A percentile compares a stretch with the other conserved stretches of the same genome.
Conservation (phyloP, 2,329 filamentous ascomycete species). For the Talaromyces sp. region DNA sequence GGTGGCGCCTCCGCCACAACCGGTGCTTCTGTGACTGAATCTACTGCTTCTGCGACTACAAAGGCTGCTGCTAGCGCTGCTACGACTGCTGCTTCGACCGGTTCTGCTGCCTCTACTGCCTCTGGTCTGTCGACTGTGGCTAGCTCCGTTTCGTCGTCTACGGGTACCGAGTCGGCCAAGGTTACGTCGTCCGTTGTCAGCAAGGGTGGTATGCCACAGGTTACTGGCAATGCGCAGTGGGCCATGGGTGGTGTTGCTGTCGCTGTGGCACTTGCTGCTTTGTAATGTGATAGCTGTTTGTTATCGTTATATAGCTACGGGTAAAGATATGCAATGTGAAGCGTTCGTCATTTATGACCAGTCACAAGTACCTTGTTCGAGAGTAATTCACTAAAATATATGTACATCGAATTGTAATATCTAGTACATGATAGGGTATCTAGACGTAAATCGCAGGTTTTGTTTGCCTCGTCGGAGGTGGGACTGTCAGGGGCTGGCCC, state of each 20-base stretch:
- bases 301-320: not conserved
- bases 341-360: not conserved
- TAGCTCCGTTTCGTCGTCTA: constrained; percentile 8
- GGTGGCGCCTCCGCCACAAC: not conserved
- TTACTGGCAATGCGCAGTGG: constrained; percentile 17
- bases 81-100: not conserved
- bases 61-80: not conserved
- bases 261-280: constrained; percentile 15
- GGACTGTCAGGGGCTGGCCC: too few relatives aligned
- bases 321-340: not conserved
- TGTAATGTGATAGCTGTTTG: constrained; percentile 4
- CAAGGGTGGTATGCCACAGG: constrained; percentile 16
- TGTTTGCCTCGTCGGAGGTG: too few relatives aligned
- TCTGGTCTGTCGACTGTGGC: constrained; percentile 3
- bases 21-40: not conserved
- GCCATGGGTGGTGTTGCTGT: constrained; percentile 18
- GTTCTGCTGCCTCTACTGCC: not conserved
- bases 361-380: not conserved
- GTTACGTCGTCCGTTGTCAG: constrained; percentile 5
- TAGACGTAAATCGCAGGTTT: not conserved
- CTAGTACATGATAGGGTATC: not conserved
- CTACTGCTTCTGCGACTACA: constrained; percentile 4
- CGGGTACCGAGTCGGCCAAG: constrained; percentile 7
- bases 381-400: not conserved
- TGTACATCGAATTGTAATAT: not conserved